Evolutionary conservation across 164 flowering plant genomes (phyloP).

Genomic region (Buxus sempervirens): DNA sequence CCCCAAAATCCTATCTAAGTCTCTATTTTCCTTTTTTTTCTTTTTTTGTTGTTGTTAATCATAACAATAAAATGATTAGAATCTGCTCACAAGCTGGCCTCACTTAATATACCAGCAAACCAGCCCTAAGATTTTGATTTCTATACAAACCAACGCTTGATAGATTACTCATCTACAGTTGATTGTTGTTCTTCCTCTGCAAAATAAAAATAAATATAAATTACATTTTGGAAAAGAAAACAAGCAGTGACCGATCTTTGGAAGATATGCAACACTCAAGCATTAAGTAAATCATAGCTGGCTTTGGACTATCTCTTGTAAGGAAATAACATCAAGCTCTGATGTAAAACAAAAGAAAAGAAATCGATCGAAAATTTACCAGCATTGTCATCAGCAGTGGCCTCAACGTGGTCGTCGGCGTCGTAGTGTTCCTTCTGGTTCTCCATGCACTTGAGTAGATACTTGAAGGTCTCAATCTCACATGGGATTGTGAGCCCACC

Average conservation of each 20-base stretch:
- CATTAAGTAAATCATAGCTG: too few relatives aligned
- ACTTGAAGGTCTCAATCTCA: constrained; percentile 90
- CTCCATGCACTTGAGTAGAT: constrained; percentile 69
- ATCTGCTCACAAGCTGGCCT: constrained; percentile 5
- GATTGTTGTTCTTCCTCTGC: constrained; percentile 19
- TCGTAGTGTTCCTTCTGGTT: constrained; percentile 29
- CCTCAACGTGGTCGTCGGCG: too few relatives aligned
- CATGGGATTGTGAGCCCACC: constrained; percentile 89
- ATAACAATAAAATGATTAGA: neutral
- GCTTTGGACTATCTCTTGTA: too few relatives aligned
- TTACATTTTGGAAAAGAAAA: neutral
- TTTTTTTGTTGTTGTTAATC: too few relatives aligned
- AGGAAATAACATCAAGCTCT: too few relatives aligned
- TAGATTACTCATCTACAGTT: too few relatives aligned
- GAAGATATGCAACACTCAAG: too few relatives aligned
- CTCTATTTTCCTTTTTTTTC: too few relatives aligned
- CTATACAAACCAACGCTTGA: constrained; percentile 5
- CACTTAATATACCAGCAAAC: constrained; percentile 20
- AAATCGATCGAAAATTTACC: neutral
- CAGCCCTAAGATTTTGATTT: constrained; percentile 14
- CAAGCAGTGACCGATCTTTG: neutral
- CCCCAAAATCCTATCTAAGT: neutral
- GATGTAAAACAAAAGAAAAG: neutral
- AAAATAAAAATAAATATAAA: neutral
- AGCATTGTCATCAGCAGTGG: neutral